A percentile compares a stretch with the other conserved stretches of the same genome.
phyloP scores from a whole-genome alignment of 805 yeast species.

The Dipodascus albidus region DNA sequence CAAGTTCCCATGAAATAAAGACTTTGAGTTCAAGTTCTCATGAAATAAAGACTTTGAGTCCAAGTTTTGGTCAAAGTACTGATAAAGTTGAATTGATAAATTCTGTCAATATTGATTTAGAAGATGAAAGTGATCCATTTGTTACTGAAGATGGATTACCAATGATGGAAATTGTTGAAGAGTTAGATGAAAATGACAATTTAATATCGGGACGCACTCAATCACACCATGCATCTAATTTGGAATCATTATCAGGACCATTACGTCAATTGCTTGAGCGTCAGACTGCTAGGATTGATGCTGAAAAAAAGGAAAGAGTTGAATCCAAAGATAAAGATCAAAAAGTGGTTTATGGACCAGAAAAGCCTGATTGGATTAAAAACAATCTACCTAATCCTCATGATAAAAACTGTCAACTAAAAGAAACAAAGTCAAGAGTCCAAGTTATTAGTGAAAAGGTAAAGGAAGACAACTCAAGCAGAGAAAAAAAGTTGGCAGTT shows the following conservation, averaged over 20 bases:
- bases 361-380: constrained; percentile 3
- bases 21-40: no score
- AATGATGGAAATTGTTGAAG: constrained; percentile 74
- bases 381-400: neutral
- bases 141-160: constrained; percentile 37
- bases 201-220: constrained; percentile 37
- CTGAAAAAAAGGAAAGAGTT: constrained; percentile 6
- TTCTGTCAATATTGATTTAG: no score
- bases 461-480: neutral
- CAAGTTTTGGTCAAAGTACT: no score
- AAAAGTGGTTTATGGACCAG: constrained; percentile 7
- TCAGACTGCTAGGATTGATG: neutral
- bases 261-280: constrained; percentile 14
- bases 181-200: constrained; percentile 74
- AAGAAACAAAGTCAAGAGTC: no score
- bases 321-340: neutral
- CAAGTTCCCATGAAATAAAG: no score
- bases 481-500: neutral
- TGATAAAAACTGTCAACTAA: no score
- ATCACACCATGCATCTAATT: constrained; percentile 24
- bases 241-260: constrained; percentile 18
- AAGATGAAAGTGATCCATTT: constrained; percentile 1
- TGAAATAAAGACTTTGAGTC: no score
- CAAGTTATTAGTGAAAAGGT: neutral
- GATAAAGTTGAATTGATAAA: no score